A percentile compares a stretch with the other conserved stretches of the same genome.
phyloP scores from a whole-genome alignment of 2,329 filamentous ascomycete species.

The Aspergillus felis region DNA sequence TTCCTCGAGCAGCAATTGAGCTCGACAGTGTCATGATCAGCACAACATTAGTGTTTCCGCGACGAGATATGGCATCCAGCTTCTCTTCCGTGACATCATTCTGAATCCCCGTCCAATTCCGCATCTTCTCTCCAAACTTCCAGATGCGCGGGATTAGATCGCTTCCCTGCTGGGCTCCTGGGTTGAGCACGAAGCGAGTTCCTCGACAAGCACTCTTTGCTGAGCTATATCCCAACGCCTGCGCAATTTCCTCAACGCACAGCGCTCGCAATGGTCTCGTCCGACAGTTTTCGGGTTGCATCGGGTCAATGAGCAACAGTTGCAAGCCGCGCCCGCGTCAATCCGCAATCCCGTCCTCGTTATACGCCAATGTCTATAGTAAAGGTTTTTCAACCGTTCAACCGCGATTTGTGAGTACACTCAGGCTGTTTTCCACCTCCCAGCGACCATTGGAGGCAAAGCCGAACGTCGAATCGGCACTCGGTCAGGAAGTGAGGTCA shows the following conservation, averaged over 20 bases:
- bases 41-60: constrained; percentile 4
- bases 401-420: constrained; percentile 16
- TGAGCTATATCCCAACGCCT: constrained; percentile 14
- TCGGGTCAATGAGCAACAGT: constrained; percentile 18
- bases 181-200: constrained; percentile 24
- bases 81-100: constrained; percentile 22
- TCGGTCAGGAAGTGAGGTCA: constrained; percentile 21
- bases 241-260: neutral
- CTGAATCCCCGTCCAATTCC: constrained; percentile 20
- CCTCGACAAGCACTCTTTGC: constrained; percentile 14
- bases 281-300: constrained; percentile 22
- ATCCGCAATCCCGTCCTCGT: constrained; percentile 12
- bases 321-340: constrained; percentile 13
- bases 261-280: constrained; percentile 8
- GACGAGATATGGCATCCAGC: constrained; percentile 32
- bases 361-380: constrained; percentile 10
- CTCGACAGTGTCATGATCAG: constrained; percentile 16
- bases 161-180: constrained; percentile 33
- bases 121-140: constrained; percentile 19
- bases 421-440: constrained; percentile 27
- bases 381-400: constrained; percentile 7
- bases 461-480: constrained; percentile 13
- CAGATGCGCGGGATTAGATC: constrained; percentile 43
- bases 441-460: constrained; percentile 24
- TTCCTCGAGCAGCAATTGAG: constrained; percentile 3